These are phyloP conservation scores for Pilobolus umbonatus DNA, from an alignment of 192 early-diverging fungal species.

Conservation along the genomic window DNA sequence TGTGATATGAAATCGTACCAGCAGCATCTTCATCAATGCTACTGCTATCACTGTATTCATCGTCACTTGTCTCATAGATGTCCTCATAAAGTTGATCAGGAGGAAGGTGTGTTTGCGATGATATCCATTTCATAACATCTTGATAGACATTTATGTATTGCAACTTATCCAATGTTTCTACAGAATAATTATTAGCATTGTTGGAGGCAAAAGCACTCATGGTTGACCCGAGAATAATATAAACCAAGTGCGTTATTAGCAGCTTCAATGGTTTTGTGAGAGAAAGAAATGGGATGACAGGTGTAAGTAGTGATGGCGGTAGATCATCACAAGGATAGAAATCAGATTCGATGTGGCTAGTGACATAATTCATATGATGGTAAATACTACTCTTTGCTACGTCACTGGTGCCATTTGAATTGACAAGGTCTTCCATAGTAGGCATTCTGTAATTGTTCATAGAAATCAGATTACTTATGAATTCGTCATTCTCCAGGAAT, in stretches of 20 bases:
- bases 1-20: too few species aligned
- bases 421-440: background rate
- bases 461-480: constrained; percentile 2
- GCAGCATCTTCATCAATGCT: constrained; percentile 3
- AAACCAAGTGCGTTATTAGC: constrained; percentile 11
- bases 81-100: constrained; percentile 1
- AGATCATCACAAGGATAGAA: too few species aligned
- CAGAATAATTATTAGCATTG: background rate
- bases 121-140: constrained; percentile 9
- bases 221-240: constrained; percentile 9
- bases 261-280: too few species aligned
- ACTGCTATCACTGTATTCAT: background rate
- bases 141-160: constrained; percentile 3
- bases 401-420: too few species aligned
- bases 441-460: background rate
- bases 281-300: too few species aligned
- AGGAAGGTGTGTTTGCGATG: background rate
- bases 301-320: too few species aligned
- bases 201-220: constrained; percentile 9
- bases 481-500: constrained; percentile 19
- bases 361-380: too few species aligned
- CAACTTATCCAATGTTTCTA: constrained; percentile 5
- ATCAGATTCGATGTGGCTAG: too few species aligned
- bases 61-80: background rate
- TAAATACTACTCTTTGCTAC: too few species aligned